A percentile compares a stretch with the other conserved stretches of the same genome.
Evolutionary conservation across 2,329 filamentous ascomycete species (phyloP).

Genomic region (Pseudocercospora pini-densiflorae): DNA sequence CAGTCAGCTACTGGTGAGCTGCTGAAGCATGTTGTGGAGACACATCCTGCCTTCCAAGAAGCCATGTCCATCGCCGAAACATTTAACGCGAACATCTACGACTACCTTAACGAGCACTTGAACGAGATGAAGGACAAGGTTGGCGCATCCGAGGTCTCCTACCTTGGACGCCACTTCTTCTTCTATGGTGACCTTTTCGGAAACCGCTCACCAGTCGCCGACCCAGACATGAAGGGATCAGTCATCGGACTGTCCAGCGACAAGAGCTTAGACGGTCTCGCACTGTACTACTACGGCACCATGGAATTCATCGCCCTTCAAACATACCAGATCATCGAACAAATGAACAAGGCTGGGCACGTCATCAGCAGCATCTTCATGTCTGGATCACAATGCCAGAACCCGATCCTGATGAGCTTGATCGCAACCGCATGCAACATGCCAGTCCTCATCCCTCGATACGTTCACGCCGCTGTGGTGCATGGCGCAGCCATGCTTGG

Average conservation of each 20-base stretch:
- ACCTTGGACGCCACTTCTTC: slow-evolving; percentile 92
- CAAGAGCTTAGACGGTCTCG: slow-evolving; percentile 83
- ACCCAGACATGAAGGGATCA: slow-evolving; percentile 89
- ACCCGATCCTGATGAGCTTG: slow-evolving; percentile 86
- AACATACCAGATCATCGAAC: slow-evolving; percentile 90
- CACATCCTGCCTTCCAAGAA: slow-evolving; percentile 86
- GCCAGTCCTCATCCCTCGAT: slow-evolving; percentile 90
- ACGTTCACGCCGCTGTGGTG: slow-evolving; percentile 93
- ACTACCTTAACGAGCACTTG: slow-evolving; percentile 89
- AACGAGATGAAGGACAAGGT: slow-evolving; percentile 72
- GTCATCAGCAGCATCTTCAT: slow-evolving; percentile 94
- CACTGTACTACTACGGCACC: slow-evolving; percentile 90
- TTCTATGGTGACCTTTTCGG: slow-evolving; percentile 98
- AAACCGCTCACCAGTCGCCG: slow-evolving; percentile 91
- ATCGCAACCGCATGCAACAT: slow-evolving; percentile 89
- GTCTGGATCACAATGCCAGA: slow-evolving; percentile 98
- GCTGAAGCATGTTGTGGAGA: slow-evolving; percentile 91
- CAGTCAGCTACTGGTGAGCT: slow-evolving; percentile 96
- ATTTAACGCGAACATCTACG: slow-evolving; percentile 88
- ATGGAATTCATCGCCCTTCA: slow-evolving; percentile 99
- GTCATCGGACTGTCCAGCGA: slow-evolving; percentile 87
- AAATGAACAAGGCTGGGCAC: slow-evolving; percentile 92
- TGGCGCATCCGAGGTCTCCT: slow-evolving; percentile 76
- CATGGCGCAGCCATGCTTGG: slow-evolving; percentile 99
- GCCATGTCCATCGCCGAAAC: slow-evolving; percentile 78